Evolutionary conservation across 108 stramenopile genomes (phyloP).

Genomic region (Fragilaria radians): DNA sequence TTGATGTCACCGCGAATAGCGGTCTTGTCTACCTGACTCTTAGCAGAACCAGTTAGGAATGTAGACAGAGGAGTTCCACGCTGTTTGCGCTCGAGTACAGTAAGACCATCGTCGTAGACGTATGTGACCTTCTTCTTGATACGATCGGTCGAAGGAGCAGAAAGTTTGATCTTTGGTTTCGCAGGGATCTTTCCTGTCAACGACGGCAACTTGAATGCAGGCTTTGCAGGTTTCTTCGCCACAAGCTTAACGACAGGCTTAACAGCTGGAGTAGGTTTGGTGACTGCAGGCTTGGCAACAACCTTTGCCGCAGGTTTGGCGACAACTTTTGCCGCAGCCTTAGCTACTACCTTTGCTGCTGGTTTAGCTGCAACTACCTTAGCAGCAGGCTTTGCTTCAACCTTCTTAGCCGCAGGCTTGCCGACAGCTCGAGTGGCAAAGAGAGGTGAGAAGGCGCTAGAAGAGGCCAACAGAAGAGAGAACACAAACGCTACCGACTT

Average conservation of each 20-base stretch:
- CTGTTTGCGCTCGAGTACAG: conserved; percentile 50
- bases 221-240: conserved; percentile 1
- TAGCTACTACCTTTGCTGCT: neutral
- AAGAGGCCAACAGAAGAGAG: conserved; percentile 28
- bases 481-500: conserved; percentile 22
- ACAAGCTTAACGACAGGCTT: conserved; percentile 15
- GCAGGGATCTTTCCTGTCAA: neutral
- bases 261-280: neutral
- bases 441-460: conserved; percentile 35
- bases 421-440: conserved; percentile 48
- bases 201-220: neutral
- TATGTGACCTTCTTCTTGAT: conserved; percentile 13
- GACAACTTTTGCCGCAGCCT: neutral
- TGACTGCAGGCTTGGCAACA: conserved; percentile 16
- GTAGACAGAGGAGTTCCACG: conserved; percentile 20
- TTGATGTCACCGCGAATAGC: conserved; percentile 41
- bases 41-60: conserved; percentile 54
- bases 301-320: conserved; percentile 13
- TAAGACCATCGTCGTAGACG: conserved; percentile 51
- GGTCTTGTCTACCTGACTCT: conserved; percentile 25
- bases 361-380: neutral
- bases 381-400: neutral
- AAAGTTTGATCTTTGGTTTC: neutral
- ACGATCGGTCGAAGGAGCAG: neutral
- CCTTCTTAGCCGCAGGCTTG: conserved; percentile 16